Evolutionary conservation across 1,139 yeast species (phyloP).

Genomic region (Yamadazyma taylorii): DNA sequence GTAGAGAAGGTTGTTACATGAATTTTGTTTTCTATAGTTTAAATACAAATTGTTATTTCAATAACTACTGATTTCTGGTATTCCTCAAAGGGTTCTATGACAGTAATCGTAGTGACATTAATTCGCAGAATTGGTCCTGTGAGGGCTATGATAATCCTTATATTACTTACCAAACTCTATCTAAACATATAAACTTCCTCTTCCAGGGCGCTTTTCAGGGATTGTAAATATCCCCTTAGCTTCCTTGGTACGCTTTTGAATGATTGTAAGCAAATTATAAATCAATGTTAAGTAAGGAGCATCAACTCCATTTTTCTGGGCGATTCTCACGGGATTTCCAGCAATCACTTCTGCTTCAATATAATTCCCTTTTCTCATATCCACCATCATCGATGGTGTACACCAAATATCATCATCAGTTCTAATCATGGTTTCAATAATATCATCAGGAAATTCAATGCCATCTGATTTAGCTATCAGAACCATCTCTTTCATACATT

Average conservation of each 20-base stretch:
- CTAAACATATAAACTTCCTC: neutral
- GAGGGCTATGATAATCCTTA: no score
- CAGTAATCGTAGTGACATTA: no score
- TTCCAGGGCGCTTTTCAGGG: conserved; percentile 1
- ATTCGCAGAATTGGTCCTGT: no score
- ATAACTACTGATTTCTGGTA: neutral
- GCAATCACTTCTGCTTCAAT: conserved; percentile 34
- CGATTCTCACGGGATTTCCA: conserved; percentile 23
- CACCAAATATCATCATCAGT: conserved; percentile 2
- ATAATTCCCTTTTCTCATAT: conserved; percentile 27
- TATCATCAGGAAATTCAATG: conserved; percentile 16
- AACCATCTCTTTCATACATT: conserved; percentile 28
- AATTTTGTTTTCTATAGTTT: no score
- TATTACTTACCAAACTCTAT: no score
- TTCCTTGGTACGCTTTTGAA: conserved; percentile 23
- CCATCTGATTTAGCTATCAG: conserved; percentile 15
- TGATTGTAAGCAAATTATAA: conserved; percentile 36
- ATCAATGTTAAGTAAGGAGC: conserved; percentile 25
- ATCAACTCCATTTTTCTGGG: conserved; percentile 9
- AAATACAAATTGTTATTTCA: no score
- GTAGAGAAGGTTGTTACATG: no score
- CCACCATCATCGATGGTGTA: conserved; percentile 39
- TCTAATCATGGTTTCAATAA: conserved; percentile 21
- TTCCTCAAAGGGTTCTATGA: neutral
- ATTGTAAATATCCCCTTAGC: neutral